Evolutionary conservation across 306 rosid genomes (phyloP).

Genomic region (Castanea sativa): DNA sequence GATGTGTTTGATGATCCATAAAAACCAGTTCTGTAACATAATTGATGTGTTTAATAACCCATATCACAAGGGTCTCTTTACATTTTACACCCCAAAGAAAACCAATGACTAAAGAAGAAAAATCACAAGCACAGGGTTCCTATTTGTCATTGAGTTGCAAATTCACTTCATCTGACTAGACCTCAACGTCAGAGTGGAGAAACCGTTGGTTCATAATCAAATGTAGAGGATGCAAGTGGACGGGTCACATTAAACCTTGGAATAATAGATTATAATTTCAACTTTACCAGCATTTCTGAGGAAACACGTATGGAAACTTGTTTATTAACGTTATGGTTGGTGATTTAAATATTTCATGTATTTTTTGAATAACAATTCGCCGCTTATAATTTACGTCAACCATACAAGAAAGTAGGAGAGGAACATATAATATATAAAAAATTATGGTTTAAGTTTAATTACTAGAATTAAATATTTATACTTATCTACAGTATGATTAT

Average conservation of each 20-base stretch:
- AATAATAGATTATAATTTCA: slow-evolving; percentile 10
- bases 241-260: slow-evolving; percentile 5
- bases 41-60: no score
- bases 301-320: slow-evolving; percentile 1
- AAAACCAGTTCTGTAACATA: no score
- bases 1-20: no score
- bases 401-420: neutral
- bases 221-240: slow-evolving; percentile 22
- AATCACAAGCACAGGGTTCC: neutral
- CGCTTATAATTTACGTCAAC: slow-evolving; percentile 24
- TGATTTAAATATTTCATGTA: neutral
- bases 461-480: neutral
- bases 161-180: slow-evolving; percentile 34
- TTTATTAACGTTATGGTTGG: neutral
- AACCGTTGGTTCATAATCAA: slow-evolving; percentile 29
- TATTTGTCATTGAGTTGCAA: slow-evolving; percentile 2
- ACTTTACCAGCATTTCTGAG: neutral
- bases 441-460: neutral
- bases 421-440: neutral
- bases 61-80: neutral
- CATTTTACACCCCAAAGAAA: neutral
- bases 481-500: neutral
- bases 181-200: slow-evolving; percentile 27
- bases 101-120: neutral
- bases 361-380: neutral